A percentile compares a stretch with the other conserved stretches of the same genome.
Conservation (phyloP, 306 rosid species). For the Inga leiocalycina region DNA sequence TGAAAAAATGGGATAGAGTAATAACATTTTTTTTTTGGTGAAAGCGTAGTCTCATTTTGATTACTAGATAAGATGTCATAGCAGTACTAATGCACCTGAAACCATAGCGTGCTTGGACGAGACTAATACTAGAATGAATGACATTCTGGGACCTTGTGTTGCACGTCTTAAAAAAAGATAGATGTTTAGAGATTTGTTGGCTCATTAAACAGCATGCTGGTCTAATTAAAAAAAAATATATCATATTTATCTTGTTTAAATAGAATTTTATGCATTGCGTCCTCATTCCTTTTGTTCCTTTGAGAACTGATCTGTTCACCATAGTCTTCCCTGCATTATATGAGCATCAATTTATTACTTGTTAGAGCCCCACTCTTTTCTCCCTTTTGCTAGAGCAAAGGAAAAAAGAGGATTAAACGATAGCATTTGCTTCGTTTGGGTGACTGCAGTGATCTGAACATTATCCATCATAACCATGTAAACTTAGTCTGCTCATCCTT, state of each 20-base stretch:
- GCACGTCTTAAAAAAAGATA: not conserved
- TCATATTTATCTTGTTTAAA: not conserved
- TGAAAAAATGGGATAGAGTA: not conserved
- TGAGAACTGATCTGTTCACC: not conserved
- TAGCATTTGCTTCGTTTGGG: not conserved
- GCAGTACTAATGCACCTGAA: no score
- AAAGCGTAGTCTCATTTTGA: no score
- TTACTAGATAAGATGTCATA: not conserved
- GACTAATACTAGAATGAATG: no score
- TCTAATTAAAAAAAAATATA: not conserved
- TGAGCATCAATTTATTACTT: not conserved
- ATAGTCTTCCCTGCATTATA: not conserved
- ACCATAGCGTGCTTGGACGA: no score
- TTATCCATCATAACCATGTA: not conserved
- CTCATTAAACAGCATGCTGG: not conserved
- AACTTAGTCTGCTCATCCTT: not conserved
- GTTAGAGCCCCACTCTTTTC: not conserved
- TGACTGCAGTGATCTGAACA: not conserved
- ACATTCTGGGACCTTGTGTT: no score
- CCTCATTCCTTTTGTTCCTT: not conserved
- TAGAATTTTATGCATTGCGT: not conserved
- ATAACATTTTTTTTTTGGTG: not conserved
- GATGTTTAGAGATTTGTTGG: not conserved
- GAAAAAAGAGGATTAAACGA: not conserved
- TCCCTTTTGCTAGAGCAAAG: not conserved